Evolutionary conservation across 2,329 filamentous ascomycete genomes (phyloP), one percentile per base, ranked within the genome.

Genomic region (Ophiocordyceps camponoti-floridani): DNA sequence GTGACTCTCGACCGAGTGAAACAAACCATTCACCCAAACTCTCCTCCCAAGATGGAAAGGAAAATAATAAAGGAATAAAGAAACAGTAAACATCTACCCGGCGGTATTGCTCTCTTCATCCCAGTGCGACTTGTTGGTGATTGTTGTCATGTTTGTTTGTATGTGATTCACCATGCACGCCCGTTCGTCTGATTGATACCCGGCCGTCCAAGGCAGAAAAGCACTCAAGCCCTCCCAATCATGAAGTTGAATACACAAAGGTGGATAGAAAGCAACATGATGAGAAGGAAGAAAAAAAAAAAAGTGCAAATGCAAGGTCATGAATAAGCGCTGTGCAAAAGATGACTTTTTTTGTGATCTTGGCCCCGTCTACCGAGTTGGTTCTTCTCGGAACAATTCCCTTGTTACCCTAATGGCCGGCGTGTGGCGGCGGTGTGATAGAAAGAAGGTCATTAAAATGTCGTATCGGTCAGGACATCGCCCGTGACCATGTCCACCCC

Each of bases 271-370:
- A 35, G 16, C 7, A 37, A 37, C 14, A n/a, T n/a, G 33, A 37
- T 12, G 31, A 33, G 60, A 60, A 68, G 68, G 64, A 69, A 61
- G 60, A 64, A 65, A 57, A 61, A 60, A 54, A 64, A 65, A 57
- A 61, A 60, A 54, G 51, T 54, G 50, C 50, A 60, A 66, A 66
- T 61, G 58, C 56, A 58, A 57, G 49, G 50, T 60, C 58, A 58
- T 61, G 58, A 58, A 60, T 55, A 59, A 23, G 50, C 59, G 58
- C 60, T 60, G 52, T 58, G 58, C 50, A 48, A 47, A 49, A 45
- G 47, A 43, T 60, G 46, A 44, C 11, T 37, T 37, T 16, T 16
- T 60, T 60, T 62, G 62, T 61, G 53, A 47, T 50, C 54, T 56
- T 56, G 55, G 50, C 53, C 43, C 44, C 45, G 38, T 56, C 51